Evolutionary conservation across 768 basidiomycete genomes (phyloP), one percentile per base, ranked within the genome.

Genomic region (Termitomyces sp.): DNA sequence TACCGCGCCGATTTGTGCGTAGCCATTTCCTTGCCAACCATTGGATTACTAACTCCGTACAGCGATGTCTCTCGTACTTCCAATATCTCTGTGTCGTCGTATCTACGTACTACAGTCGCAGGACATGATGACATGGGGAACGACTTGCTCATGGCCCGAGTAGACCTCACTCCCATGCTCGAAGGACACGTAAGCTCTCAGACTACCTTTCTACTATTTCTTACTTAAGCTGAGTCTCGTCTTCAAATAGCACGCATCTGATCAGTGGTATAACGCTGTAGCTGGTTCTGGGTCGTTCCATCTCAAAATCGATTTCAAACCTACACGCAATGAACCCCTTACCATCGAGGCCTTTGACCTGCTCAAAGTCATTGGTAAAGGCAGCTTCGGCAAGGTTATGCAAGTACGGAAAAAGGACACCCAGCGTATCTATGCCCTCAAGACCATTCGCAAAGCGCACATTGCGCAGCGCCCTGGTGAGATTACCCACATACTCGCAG

Each of bases 331-430:
- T 64, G 87, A 92, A 68, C 76, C 89, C 4, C 79, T 98, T 48
- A 92, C 93, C n/a, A 98, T 98, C 67, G 95, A 98, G 65, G 88
- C 87, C 4, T 98, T 99, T 68, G 96, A 99, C 60, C 77, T 99
- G 50, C 87, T 99, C 67, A 97, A 95, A 70, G 96, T 99, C 46
- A 96, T 99, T 58, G 95, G 96, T 20, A 98, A 98, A 73, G 96
- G 97, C 12, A 90, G 87, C 59, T 99, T 99, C 66, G 96, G 97
- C 16, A 99, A 99, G 73, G 95, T 96, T 37, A 98, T 98, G 97
- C 96, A 99, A 81, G 96, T 99, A 42, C 88, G 94, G 54, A 99
- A 99, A 77, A 95, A 97, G 76, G 94, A 99, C 73, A 98, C 97
- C 1, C 84, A 92, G 64, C 92, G 97, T 57, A 90, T 99, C 67